These are phyloP conservation scores for Picochlorum sp. DNA, from an alignment of 139 green algal genomes.

Conservation along the genomic window DNA sequence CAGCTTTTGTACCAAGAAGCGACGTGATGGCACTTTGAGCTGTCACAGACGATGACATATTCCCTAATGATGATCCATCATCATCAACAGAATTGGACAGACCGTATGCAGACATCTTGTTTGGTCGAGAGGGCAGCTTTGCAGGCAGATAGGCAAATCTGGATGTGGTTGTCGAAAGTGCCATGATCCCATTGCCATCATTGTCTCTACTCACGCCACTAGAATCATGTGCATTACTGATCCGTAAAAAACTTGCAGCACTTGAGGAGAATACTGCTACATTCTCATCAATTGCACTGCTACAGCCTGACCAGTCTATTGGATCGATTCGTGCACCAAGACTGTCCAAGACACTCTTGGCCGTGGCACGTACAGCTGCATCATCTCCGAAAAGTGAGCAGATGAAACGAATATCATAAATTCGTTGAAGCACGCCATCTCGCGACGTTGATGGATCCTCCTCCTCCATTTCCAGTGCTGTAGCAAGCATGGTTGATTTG, in stretches of 20 bases:
- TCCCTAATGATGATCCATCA: neutral
- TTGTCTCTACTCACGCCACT: neutral
- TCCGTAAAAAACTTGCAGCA: neutral
- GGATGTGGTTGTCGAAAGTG: neutral
- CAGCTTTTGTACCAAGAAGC: neutral
- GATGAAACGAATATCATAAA: slow-evolving; percentile 79
- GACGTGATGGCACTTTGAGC: neutral
- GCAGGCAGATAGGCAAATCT: neutral
- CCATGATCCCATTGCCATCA: neutral
- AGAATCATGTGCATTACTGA: too few species aligned
- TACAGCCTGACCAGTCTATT: slow-evolving; percentile 97
- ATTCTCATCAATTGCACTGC: neutral
- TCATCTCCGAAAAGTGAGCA: slow-evolving; percentile 44
- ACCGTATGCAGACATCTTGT: neutral
- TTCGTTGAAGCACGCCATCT: slow-evolving; percentile 80
- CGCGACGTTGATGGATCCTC: too few species aligned
- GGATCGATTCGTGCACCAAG: slow-evolving; percentile 62
- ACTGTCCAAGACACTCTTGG: neutral
- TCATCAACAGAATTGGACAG: neutral
- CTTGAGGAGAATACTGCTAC: neutral
- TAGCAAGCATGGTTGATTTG: slow-evolving; percentile 58
- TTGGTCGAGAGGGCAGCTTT: neutral
- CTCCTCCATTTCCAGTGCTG: too few species aligned
- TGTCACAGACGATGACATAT: neutral
- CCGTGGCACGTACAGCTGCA: neutral